A percentile compares a stretch with the other conserved stretches of the same genome.
These are phyloP conservation scores for Aspergillus fructus DNA, from an alignment of 2,329 filamentous ascomycete genomes.

Conservation along the genomic window DNA sequence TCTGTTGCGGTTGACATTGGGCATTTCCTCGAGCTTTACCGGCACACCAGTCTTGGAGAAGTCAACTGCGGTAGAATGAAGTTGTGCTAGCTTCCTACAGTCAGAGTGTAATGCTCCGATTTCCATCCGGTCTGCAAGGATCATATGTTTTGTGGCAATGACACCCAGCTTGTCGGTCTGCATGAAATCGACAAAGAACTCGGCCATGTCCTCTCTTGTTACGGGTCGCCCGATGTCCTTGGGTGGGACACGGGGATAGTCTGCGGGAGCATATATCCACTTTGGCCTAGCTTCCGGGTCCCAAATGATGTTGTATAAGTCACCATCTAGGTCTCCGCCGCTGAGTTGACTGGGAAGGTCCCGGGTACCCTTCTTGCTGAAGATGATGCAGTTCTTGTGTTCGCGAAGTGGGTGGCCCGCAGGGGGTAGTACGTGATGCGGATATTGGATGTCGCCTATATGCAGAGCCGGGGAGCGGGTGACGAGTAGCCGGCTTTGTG, in stretches of 20 bases:
- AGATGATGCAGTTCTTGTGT: constrained; percentile 73
- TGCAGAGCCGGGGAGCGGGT: constrained; percentile 80
- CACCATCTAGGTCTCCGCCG: constrained; percentile 81
- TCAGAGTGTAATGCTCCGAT: constrained; percentile 53
- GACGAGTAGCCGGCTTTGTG: constrained; percentile 53
- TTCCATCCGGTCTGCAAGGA: constrained; percentile 59
- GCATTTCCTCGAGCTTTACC: constrained; percentile 48
- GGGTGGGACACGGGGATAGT: constrained; percentile 64
- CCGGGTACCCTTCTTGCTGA: constrained; percentile 67
- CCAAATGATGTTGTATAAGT: constrained; percentile 78
- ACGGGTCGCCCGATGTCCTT: constrained; percentile 63
- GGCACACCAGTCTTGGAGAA: constrained; percentile 73
- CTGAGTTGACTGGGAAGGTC: constrained; percentile 77
- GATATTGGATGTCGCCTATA: constrained; percentile 75
- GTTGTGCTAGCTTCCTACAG: constrained; percentile 58
- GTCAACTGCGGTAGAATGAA: constrained; percentile 72
- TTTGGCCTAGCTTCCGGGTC: constrained; percentile 52
- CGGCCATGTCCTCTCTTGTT: constrained; percentile 64
- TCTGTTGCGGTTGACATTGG: constrained; percentile 38
- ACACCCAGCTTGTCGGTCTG: constrained; percentile 63
- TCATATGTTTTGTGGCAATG: constrained; percentile 64
- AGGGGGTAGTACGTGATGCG: constrained; percentile 60
- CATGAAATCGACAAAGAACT: constrained; percentile 82
- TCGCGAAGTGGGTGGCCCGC: constrained; percentile 58
- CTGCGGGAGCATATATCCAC: constrained; percentile 58